phyloP scores from a whole-genome alignment of 2,329 filamentous ascomycete species.

The Raffaelea arxii region DNA sequence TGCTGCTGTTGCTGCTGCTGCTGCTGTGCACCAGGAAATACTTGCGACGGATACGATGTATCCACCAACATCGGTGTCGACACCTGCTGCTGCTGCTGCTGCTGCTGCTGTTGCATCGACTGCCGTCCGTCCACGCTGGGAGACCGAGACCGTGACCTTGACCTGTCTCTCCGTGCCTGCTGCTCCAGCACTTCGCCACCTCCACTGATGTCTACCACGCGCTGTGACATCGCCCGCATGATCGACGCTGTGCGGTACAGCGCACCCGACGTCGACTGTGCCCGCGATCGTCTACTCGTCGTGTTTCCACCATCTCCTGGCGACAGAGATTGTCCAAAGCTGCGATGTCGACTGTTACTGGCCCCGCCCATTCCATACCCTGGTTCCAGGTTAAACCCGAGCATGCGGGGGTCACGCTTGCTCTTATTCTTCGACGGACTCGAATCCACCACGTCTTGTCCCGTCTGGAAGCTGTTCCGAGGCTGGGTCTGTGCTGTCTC shows the following conservation, averaged over 20 bases:
- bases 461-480: slow-evolving; percentile 48
- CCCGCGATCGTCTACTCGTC: slow-evolving; percentile 52
- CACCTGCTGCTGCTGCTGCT: too few species aligned
- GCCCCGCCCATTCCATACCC: slow-evolving; percentile 37
- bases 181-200: slow-evolving; percentile 77
- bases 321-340: slow-evolving; percentile 46
- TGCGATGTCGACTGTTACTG: slow-evolving; percentile 32
- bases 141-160: slow-evolving; percentile 20
- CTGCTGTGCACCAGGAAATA: slow-evolving; percentile 29
- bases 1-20: too few species aligned
- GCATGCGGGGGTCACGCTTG: slow-evolving; percentile 42
- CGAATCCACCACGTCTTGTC: slow-evolving; percentile 46
- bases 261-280: slow-evolving; percentile 53
- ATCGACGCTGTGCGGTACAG: slow-evolving; percentile 64
- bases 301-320: slow-evolving; percentile 39
- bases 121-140: slow-evolving; percentile 41
- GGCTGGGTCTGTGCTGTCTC: slow-evolving; percentile 22
- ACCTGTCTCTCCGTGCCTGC: slow-evolving; percentile 52
- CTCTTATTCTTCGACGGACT: too few species aligned
- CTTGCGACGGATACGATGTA: slow-evolving; percentile 42
- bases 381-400: slow-evolving; percentile 47
- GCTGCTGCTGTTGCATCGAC: too few species aligned
- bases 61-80: slow-evolving; percentile 34
- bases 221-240: slow-evolving; percentile 82
- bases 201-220: slow-evolving; percentile 94